phyloP scores from a whole-genome alignment of 2,329 filamentous ascomycete genomes.

The Aspergillus sp. region DNA sequence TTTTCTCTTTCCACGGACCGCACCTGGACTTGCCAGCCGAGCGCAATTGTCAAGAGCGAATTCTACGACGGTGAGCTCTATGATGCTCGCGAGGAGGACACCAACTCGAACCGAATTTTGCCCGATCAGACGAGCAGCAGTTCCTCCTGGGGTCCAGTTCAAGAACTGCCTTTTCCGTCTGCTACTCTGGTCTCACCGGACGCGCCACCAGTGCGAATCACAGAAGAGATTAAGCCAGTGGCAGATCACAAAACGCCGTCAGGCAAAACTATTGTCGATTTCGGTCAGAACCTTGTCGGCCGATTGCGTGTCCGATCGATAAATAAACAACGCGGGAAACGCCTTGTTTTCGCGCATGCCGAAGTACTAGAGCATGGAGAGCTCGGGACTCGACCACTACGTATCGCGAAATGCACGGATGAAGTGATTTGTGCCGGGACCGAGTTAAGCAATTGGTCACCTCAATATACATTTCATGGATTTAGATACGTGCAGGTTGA shows the following conservation, averaged over 20 bases:
- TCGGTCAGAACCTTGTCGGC: constrained; percentile 61
- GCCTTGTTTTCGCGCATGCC: constrained; percentile 48
- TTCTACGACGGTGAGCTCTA: constrained; percentile 57
- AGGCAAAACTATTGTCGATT: constrained; percentile 55
- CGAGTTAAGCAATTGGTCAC: constrained; percentile 39
- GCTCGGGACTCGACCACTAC: constrained; percentile 44
- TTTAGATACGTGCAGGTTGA: constrained; percentile 51
- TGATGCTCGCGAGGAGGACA: constrained; percentile 40
- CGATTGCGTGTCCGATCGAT: constrained; percentile 40
- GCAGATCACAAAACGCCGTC: constrained; percentile 35
- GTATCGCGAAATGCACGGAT: constrained; percentile 46
- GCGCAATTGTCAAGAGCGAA: constrained; percentile 32
- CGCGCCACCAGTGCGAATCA: constrained; percentile 46
- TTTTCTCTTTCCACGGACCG: constrained; percentile 22
- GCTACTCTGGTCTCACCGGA: constrained; percentile 43
- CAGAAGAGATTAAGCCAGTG: constrained; percentile 28
- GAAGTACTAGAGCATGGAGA: constrained; percentile 56
- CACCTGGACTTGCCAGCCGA: constrained; percentile 23
- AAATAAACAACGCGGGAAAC: constrained; percentile 14
- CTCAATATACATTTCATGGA: constrained; percentile 54
- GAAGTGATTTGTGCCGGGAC: constrained; percentile 35
- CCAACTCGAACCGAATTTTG: constrained; percentile 22
- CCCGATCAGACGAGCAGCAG: too few relatives aligned
- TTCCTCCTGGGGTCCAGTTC: constrained; percentile 27
- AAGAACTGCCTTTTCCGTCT: constrained; percentile 31